Conservation (phyloP, 1,284 basidiomycete species). For the Ganoderma sp. region DNA sequence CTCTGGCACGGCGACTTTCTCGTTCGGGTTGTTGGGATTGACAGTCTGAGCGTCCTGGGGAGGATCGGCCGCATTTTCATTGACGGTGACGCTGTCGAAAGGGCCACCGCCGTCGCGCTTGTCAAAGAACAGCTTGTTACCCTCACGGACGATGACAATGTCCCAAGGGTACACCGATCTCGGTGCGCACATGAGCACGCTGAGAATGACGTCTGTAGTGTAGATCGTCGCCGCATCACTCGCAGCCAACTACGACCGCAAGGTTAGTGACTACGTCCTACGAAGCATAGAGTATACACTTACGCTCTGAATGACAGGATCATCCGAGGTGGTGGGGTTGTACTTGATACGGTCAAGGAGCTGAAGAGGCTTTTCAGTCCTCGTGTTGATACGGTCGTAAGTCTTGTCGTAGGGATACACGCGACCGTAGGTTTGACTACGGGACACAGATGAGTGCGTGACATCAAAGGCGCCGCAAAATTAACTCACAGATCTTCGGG, state of each 20-base stretch:
- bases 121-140: conserved; percentile 95
- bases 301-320: conserved; percentile 92
- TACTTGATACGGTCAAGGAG: conserved; percentile 96
- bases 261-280: neutral
- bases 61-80: conserved; percentile 97
- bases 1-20: conserved; percentile 69
- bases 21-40: conserved; percentile 75
- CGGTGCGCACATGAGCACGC: conserved; percentile 95
- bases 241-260: conserved; percentile 64
- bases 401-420: conserved; percentile 94
- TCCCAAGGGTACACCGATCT: conserved; percentile 99
- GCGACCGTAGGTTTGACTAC: conserved; percentile 86
- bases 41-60: conserved; percentile 85
- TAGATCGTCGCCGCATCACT: conserved; percentile 87
- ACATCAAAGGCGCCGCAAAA: neutral
- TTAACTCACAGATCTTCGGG: conserved; percentile 82
- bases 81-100: conserved; percentile 97
- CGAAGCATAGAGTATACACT: conserved; percentile 26
- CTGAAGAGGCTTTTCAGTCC: conserved; percentile 89
- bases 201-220: conserved; percentile 95
- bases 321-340: conserved; percentile 97
- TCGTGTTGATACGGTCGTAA: conserved; percentile 95
- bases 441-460: conserved; percentile 18
- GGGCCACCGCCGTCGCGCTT: conserved; percentile 98
- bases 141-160: conserved; percentile 93